These are phyloP conservation scores for Pulveroboletus frians DNA, from an alignment of 768 basidiomycete genomes.

Conservation along the genomic window DNA sequence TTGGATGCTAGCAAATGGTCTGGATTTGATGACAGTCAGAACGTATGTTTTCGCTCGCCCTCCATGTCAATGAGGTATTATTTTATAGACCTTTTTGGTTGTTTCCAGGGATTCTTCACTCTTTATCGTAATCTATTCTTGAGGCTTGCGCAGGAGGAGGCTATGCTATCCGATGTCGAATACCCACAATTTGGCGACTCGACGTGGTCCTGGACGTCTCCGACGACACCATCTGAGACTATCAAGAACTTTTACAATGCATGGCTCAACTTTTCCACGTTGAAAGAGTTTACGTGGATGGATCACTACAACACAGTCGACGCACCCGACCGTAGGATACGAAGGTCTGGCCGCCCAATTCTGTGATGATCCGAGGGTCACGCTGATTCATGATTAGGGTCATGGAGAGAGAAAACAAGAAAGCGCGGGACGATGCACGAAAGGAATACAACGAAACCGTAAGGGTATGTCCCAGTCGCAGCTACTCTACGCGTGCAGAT, in stretches of 20 bases:
- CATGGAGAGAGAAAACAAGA: slow-evolving; percentile 97
- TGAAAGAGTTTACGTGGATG: slow-evolving; percentile 85
- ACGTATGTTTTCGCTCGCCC: slow-evolving; percentile 39
- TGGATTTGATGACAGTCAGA: slow-evolving; percentile 56
- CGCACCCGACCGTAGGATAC: slow-evolving; percentile 79
- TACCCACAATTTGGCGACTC: slow-evolving; percentile 84
- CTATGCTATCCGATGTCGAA: slow-evolving; percentile 35
- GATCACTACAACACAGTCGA: slow-evolving; percentile 80
- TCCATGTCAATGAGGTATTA: not conserved
- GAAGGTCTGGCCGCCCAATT: slow-evolving; percentile 48
- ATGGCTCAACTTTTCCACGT: slow-evolving; percentile 84
- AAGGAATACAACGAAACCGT: slow-evolving; percentile 92
- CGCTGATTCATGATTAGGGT: slow-evolving; percentile 40
- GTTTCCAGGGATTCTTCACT: slow-evolving; percentile 75
- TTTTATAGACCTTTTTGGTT: not conserved
- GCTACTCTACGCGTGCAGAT: not conserved
- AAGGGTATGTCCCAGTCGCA: slow-evolving; percentile 48
- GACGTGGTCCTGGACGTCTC: slow-evolving; percentile 62
- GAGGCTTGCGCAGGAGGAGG: slow-evolving; percentile 79
- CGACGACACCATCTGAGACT: slow-evolving; percentile 42
- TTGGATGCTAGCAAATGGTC: slow-evolving; percentile 70
- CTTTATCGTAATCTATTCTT: slow-evolving; percentile 85
- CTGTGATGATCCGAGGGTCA: not conserved
- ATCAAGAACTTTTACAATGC: slow-evolving; percentile 75
- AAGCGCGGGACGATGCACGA: slow-evolving; percentile 78